These are phyloP conservation scores for Globisporangium nagaii DNA, from an alignment of 352 stramenopile species.

Conservation along the genomic window DNA sequence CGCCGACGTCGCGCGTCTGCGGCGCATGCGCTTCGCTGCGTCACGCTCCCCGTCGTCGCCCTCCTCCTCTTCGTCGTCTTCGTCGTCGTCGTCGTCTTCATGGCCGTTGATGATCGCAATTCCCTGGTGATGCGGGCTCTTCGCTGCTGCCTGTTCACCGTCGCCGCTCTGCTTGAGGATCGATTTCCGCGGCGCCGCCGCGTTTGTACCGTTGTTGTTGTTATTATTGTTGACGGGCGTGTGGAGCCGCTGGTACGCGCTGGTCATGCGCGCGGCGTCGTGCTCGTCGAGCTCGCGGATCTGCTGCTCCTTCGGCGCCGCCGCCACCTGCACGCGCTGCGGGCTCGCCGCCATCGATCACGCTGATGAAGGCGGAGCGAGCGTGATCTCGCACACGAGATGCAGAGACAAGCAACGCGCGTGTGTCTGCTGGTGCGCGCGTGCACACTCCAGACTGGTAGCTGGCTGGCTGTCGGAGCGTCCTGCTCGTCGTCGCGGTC, in stretches of 20 bases:
- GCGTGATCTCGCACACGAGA: not conserved
- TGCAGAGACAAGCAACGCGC: not conserved
- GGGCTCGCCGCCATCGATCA: not conserved
- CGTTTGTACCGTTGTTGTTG: not conserved
- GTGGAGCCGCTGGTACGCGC: constrained; percentile 5
- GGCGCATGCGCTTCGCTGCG: not conserved
- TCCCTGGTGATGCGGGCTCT: constrained; percentile 2
- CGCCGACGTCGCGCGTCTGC: constrained; percentile 3
- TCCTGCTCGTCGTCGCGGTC: not conserved
- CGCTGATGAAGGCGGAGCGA: no score
- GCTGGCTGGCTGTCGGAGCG: not conserved
- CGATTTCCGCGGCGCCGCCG: not conserved
- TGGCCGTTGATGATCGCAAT: constrained; percentile 4
- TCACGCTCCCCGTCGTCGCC: not conserved
- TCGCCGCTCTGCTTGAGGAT: not conserved
- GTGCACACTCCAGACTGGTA: not conserved
- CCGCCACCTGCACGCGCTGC: constrained; percentile 14
- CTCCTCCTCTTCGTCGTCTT: constrained; percentile 8
- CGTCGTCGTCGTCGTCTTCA: constrained; percentile 5
- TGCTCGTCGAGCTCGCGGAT: constrained; percentile 15
- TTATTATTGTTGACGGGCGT: constrained; percentile 11
- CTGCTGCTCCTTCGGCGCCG: constrained; percentile 16
- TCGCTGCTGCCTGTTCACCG: not conserved
- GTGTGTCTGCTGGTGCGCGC: not conserved
- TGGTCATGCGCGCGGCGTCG: not conserved